Conservation (phyloP, 2,329 filamentous ascomycete species). For the Colletotrichum liriopes region DNA sequence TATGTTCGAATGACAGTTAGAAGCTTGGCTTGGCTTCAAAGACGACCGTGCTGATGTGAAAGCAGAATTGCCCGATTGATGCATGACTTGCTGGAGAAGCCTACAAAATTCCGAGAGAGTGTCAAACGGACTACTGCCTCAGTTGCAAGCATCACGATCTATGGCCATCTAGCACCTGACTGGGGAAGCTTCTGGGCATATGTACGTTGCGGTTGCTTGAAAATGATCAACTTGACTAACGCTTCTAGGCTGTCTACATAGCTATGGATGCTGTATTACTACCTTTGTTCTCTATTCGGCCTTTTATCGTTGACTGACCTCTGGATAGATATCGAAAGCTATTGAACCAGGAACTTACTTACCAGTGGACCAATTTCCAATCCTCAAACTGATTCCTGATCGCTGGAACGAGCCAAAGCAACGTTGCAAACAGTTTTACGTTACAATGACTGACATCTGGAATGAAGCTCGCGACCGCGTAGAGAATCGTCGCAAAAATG, state of each 20-base stretch:
- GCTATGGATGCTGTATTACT: constrained; percentile 14
- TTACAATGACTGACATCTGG: constrained; percentile 60
- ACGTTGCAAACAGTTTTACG: constrained; percentile 54
- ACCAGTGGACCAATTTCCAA: constrained; percentile 63
- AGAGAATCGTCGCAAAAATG: constrained; percentile 49
- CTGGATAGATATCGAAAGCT: constrained; percentile 49
- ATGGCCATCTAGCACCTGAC: constrained; percentile 15
- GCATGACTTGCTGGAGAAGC: constrained; percentile 26
- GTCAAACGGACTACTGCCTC: constrained; percentile 32
- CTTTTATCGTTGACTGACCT: not conserved
- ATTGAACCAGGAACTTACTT: constrained; percentile 65
- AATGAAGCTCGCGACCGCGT: constrained; percentile 54
- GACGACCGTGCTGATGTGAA: not conserved
- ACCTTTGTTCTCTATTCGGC: not conserved
- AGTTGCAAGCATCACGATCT: constrained; percentile 18
- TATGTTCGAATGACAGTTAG: constrained; percentile 42
- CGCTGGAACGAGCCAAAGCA: constrained; percentile 58
- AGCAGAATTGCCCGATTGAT: constrained; percentile 13
- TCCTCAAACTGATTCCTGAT: constrained; percentile 60
- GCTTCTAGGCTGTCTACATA: constrained; percentile 9
- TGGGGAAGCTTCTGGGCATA: constrained; percentile 26
- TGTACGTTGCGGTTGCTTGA: not conserved
- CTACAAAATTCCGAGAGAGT: not conserved
- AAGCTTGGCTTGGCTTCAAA: not conserved
- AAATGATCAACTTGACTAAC: not conserved